Conservation (phyloP, 179 eudicot species). For the Carnegiea gigantea region DNA sequence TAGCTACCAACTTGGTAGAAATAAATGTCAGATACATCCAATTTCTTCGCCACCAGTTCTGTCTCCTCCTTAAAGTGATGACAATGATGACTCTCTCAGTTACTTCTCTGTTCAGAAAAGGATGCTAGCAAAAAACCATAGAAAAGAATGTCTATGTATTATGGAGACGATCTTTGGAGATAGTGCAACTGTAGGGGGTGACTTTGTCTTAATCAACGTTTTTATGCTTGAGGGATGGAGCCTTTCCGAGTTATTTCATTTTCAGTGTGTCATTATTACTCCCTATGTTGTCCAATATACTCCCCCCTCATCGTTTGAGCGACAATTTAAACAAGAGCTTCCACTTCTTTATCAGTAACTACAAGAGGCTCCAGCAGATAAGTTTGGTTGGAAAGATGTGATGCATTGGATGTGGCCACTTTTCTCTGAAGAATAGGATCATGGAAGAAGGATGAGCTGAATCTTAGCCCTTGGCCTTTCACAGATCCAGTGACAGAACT, state of each 20-base stretch:
- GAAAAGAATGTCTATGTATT: slow-evolving; percentile 56
- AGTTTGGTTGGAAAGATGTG: slow-evolving; percentile 84
- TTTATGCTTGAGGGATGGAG: slow-evolving; percentile 99
- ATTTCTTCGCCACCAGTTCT: slow-evolving; percentile 80
- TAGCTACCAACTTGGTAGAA: slow-evolving; percentile 48
- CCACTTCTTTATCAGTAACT: slow-evolving; percentile 69
- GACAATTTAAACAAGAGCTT: slow-evolving; percentile 60
- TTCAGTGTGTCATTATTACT: slow-evolving; percentile 80
- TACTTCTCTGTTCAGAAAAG: slow-evolving; percentile 52
- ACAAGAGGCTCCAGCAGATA: slow-evolving; percentile 61
- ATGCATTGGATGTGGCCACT: slow-evolving; percentile 99
- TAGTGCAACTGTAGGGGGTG: slow-evolving; percentile 48
- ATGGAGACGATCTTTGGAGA: slow-evolving; percentile 70
- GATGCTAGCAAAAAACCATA: slow-evolving; percentile 50
- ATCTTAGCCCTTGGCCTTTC: slow-evolving; percentile 81
- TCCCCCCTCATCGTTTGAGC: slow-evolving; percentile 83
- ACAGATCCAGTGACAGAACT: slow-evolving; percentile 91
- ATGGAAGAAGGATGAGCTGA: slow-evolving; percentile 77
- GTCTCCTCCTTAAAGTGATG: slow-evolving; percentile 47
- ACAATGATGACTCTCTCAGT: slow-evolving; percentile 36
- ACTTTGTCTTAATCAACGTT: slow-evolving; percentile 78
- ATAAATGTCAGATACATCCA: slow-evolving; percentile 44
- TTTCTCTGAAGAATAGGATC: slow-evolving; percentile 86
- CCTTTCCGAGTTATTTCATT: slow-evolving; percentile 76
- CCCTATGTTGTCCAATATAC: slow-evolving; percentile 89